A percentile compares a stretch with the other conserved stretches of the same genome.
These are phyloP conservation scores for Tylopilus sp. DNA, from an alignment of 768 basidiomycete species.

Conservation along the genomic window DNA sequence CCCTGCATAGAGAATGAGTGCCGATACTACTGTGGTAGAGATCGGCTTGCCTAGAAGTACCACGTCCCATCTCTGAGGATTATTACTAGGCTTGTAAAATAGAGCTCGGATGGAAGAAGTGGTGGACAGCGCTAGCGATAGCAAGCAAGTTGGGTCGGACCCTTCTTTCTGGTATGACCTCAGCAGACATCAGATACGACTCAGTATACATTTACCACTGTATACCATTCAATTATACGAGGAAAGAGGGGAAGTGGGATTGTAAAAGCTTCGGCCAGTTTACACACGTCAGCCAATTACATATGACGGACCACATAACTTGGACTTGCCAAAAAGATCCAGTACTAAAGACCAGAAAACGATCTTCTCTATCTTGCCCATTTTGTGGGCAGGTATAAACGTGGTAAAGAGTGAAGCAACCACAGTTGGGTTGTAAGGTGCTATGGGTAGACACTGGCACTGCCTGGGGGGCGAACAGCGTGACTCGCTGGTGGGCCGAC, in stretches of 20 bases:
- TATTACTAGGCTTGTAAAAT: constrained; percentile 55
- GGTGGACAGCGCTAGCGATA: constrained; percentile 64
- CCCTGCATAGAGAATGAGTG: constrained; percentile 37
- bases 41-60: constrained; percentile 75
- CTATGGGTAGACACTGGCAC: background rate
- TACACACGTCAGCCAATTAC: constrained; percentile 12
- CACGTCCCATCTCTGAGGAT: constrained; percentile 86
- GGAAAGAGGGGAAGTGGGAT: constrained; percentile 96
- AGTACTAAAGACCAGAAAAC: constrained; percentile 90
- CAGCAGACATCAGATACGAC: background rate
- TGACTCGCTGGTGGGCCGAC: no score
- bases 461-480: background rate
- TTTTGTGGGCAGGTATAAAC: constrained; percentile 22
- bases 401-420: background rate
- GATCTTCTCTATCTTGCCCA: constrained; percentile 70
- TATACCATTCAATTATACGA: constrained; percentile 95
- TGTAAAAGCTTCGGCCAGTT: constrained; percentile 69
- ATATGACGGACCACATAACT: background rate
- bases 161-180: constrained; percentile 57
- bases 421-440: background rate
- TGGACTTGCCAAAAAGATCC: constrained; percentile 68
- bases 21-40: background rate
- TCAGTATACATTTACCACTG: constrained; percentile 44
- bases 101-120: constrained; percentile 65
- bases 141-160: constrained; percentile 63